phyloP scores from a whole-genome alignment of 306 rosid genomes.

The Cicer bijugum region DNA sequence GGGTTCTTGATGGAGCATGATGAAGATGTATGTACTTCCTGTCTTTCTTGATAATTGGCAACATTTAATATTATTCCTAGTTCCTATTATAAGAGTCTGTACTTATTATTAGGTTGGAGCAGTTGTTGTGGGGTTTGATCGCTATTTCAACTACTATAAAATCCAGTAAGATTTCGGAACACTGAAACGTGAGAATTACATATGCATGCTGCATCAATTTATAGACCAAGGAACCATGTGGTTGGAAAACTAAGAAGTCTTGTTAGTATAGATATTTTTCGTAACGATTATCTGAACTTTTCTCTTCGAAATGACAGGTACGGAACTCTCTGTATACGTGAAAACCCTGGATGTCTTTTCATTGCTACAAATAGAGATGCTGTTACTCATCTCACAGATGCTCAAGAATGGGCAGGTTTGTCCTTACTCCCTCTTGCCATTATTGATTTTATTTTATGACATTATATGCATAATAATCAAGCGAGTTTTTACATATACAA shows the following conservation, averaged over 20 bases:
- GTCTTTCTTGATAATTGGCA: slow-evolving; percentile 37
- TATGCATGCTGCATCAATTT: slow-evolving; percentile 21
- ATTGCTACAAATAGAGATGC: slow-evolving; percentile 98
- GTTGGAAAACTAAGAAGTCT: slow-evolving; percentile 23
- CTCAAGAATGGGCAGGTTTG: slow-evolving; percentile 99
- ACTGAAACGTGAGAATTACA: slow-evolving; percentile 34
- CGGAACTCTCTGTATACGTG: slow-evolving; percentile 93
- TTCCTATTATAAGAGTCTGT: slow-evolving; percentile 36
- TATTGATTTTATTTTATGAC: slow-evolving; percentile 25
- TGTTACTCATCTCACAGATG: slow-evolving; percentile 98
- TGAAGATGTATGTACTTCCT: slow-evolving; percentile 60
- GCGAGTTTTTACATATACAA: not conserved
- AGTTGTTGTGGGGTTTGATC: slow-evolving; percentile 98
- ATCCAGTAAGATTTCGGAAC: slow-evolving; percentile 76
- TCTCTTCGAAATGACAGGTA: slow-evolving; percentile 57
- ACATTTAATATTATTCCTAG: not conserved
- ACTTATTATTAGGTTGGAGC: slow-evolving; percentile 80
- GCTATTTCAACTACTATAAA: slow-evolving; percentile 95
- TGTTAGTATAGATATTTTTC: slow-evolving; percentile 36
- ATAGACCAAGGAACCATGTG: slow-evolving; percentile 12
- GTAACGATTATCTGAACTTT: not conserved
- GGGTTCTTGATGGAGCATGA: slow-evolving; percentile 96
- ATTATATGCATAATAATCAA: slow-evolving; percentile 31
- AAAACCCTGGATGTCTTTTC: slow-evolving; percentile 99
- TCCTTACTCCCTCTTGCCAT: slow-evolving; percentile 35